Conservation (phyloP, 2,329 filamentous ascomycete genomes). For the Aspergillus hiratsukae region DNA sequence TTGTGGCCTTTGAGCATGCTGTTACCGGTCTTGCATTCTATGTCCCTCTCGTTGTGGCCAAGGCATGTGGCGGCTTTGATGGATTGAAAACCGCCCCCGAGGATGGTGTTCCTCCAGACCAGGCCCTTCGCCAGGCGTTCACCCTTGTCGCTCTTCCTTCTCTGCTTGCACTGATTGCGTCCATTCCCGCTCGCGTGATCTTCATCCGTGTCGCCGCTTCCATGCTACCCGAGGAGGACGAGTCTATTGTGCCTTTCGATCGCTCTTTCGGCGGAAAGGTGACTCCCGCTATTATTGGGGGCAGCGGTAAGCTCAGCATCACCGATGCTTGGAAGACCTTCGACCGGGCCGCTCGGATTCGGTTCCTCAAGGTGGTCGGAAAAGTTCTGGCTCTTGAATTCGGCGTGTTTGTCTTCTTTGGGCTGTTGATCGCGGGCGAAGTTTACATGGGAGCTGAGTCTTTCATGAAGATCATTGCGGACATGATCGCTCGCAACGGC, state of each 20-base stretch:
- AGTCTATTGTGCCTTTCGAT: constrained; percentile 87
- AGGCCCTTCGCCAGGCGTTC: constrained; percentile 32
- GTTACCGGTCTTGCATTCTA: constrained; percentile 46
- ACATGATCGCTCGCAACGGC: constrained; percentile 2
- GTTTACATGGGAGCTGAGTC: constrained; percentile 41
- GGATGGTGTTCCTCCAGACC: constrained; percentile 30
- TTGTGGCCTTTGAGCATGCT: constrained; percentile 59
- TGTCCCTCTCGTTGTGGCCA: constrained; percentile 43
- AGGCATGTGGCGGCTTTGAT: constrained; percentile 40
- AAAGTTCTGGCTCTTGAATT: constrained; percentile 62
- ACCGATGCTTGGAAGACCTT: constrained; percentile 77
- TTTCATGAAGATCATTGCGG: constrained; percentile 13
- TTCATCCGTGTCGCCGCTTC: constrained; percentile 82
- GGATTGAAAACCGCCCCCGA: constrained; percentile 24
- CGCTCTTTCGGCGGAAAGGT: constrained; percentile 76
- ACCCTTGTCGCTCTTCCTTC: constrained; percentile 39
- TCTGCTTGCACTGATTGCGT: constrained; percentile 55
- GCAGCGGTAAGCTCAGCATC: constrained; percentile 66
- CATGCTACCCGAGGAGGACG: constrained; percentile 73
- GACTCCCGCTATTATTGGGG: constrained; percentile 68
- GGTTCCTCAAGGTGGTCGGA: constrained; percentile 68
- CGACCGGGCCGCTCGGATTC: constrained; percentile 64
- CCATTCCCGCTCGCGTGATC: constrained; percentile 71
- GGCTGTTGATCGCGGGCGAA: constrained; percentile 50
- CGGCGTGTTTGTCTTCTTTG: constrained; percentile 46